phyloP scores from a whole-genome alignment of 2,329 filamentous ascomycete genomes.

The Celoporthe dispersa region DNA sequence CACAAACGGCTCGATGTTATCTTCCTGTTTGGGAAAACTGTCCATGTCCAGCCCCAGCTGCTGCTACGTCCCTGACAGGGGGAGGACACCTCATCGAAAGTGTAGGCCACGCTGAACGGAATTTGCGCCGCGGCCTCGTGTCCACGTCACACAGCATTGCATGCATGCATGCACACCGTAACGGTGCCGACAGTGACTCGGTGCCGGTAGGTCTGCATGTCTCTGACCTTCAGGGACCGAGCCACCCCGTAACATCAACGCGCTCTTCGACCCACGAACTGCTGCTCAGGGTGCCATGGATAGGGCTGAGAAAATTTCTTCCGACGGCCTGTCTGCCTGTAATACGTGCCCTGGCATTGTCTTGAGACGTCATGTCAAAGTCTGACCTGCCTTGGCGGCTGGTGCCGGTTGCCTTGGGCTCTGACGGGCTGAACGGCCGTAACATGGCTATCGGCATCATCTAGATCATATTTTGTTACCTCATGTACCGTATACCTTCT shows the following conservation, averaged over 20 bases:
- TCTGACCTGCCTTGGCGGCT: neutral
- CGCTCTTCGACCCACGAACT: neutral
- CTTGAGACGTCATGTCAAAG: neutral
- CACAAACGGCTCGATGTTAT: neutral
- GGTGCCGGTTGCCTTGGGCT: neutral
- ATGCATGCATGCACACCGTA: neutral
- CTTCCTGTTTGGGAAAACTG: conserved; percentile 1
- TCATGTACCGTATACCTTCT: neutral
- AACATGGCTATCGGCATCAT: neutral
- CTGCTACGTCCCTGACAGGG: neutral
- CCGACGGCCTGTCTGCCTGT: neutral
- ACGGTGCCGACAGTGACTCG: conserved; percentile 6
- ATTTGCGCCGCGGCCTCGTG: neutral
- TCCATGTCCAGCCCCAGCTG: neutral
- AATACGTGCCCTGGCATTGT: neutral
- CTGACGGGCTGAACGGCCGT: neutral
- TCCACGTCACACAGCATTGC: neutral
- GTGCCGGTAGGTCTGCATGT: neutral
- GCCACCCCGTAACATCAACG: neutral
- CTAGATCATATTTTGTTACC: neutral
- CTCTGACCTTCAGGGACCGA: neutral
- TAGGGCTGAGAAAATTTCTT: neutral
- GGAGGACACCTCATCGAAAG: neutral
- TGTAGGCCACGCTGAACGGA: neutral
- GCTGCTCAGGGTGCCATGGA: neutral